These are phyloP conservation scores for Vararia minispora DNA, from an alignment of 768 basidiomycete genomes.

Conservation along the genomic window DNA sequence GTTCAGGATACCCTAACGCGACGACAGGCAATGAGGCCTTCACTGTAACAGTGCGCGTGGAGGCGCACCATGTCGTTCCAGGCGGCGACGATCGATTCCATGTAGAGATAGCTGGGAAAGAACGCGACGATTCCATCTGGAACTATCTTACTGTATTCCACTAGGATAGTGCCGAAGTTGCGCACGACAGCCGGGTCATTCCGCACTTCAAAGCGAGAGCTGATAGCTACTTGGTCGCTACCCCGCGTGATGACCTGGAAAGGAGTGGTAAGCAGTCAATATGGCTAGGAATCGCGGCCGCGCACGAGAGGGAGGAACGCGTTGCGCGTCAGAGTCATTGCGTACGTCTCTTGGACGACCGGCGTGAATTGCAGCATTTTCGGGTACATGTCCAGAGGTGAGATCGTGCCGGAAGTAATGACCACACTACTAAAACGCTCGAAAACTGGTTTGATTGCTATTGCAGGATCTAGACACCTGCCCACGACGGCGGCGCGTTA, in stretches of 20 bases:
- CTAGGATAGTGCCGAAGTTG: slow-evolving; percentile 95
- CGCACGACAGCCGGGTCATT: slow-evolving; percentile 99
- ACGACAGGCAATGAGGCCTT: slow-evolving; percentile 5
- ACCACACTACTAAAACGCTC: slow-evolving; percentile 97
- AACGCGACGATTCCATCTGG: slow-evolving; percentile 98
- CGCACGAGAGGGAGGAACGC: slow-evolving; percentile 89
- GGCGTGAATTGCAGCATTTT: slow-evolving; percentile 99
- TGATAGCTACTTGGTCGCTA: slow-evolving; percentile 97
- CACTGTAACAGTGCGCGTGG: slow-evolving; percentile 8
- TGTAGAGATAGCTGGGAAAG: slow-evolving; percentile 98
- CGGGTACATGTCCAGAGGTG: slow-evolving; percentile 98
- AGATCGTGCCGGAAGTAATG: slow-evolving; percentile 97
- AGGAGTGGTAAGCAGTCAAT: slow-evolving; percentile 5
- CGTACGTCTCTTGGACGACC: slow-evolving; percentile 92
- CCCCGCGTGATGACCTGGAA: slow-evolving; percentile 90
- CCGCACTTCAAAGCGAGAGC: slow-evolving; percentile 95
- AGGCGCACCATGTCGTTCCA: slow-evolving; percentile 97
- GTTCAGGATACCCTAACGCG: slow-evolving; percentile 81
- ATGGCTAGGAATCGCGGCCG: background rate
- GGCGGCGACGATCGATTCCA: slow-evolving; percentile 99
- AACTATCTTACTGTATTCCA: slow-evolving; percentile 96
- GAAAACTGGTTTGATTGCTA: slow-evolving; percentile 96
- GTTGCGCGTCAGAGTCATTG: slow-evolving; percentile 95
- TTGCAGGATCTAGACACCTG: slow-evolving; percentile 93
- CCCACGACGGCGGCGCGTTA: background rate